phyloP scores from a whole-genome alignment of 495 filamentous ascomycete genomes.

The Hypoxylon lienhwacheense region DNA sequence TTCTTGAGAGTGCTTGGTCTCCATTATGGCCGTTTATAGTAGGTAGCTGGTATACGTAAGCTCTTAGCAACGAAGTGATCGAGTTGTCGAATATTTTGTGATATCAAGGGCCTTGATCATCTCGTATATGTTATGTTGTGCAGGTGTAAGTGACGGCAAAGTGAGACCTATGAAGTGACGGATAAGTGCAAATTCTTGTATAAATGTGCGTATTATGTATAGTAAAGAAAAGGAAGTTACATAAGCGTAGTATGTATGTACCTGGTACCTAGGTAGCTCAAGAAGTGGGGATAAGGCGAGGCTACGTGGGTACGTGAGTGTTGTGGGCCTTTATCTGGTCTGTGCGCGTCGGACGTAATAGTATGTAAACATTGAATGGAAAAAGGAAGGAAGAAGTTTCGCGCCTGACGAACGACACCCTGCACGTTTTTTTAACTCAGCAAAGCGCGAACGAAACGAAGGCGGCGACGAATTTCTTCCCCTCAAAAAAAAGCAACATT shows the following conservation, averaged over 20 bases:
- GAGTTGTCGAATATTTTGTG: constrained; percentile 1
- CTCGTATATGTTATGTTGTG: not conserved
- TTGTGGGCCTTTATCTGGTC: no score
- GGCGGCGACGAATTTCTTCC: no score
- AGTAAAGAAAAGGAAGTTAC: no score
- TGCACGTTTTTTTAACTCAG: constrained; percentile 14
- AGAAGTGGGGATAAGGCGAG: constrained; percentile 6
- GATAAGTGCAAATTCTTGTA: no score
- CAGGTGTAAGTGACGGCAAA: not conserved
- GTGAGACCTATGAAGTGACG: not conserved
- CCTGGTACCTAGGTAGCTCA: not conserved
- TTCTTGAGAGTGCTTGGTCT: constrained; percentile 21
- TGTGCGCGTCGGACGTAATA: constrained; percentile 24
- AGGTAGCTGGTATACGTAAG: constrained; percentile 35
- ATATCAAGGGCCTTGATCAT: not conserved
- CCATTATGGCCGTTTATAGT: constrained; percentile 34
- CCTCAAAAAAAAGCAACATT: constrained; percentile 27
- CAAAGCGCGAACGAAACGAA: constrained; percentile 13
- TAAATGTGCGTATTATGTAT: no score
- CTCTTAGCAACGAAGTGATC: constrained; percentile 12
- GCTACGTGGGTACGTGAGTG: constrained; percentile 2
- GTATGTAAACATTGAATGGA: constrained; percentile 42
- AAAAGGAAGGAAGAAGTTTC: constrained; percentile 31
- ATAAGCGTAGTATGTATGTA: not conserved
- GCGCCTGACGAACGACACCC: constrained; percentile 36